Conservation (phyloP, 106 monocot genomes). For the Dendrobium huoshanense region DNA sequence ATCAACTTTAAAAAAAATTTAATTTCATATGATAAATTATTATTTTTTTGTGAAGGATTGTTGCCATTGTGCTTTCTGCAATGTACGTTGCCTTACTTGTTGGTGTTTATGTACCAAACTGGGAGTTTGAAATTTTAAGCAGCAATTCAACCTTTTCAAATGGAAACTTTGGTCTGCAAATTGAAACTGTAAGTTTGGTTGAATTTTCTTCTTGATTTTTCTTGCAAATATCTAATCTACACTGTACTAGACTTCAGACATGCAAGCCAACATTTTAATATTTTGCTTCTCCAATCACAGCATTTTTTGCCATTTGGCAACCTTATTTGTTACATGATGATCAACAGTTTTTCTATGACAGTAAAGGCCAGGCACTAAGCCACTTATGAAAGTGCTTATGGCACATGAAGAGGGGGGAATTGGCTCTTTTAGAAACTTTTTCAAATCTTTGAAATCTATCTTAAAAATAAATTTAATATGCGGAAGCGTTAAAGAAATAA, state of each 20-base stretch:
- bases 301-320: background rate
- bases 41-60: conserved; percentile 42
- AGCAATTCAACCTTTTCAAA: conserved; percentile 30
- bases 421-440: too few species aligned
- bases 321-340: background rate
- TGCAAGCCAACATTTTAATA: background rate
- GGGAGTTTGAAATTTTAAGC: conserved; percentile 62
- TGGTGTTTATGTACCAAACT: conserved; percentile 69
- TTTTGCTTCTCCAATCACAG: background rate
- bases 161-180: conserved; percentile 16
- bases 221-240: background rate
- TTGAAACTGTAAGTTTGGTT: conserved; percentile 39
- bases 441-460: too few species aligned
- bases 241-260: background rate
- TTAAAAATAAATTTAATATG: too few species aligned
- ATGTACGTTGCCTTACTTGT: conserved; percentile 60
- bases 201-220: background rate
- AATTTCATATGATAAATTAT: background rate
- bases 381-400: too few species aligned
- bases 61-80: conserved; percentile 45
- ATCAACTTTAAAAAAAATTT: background rate
- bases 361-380: background rate
- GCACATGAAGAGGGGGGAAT: too few species aligned
- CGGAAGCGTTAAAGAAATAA: too few species aligned
- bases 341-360: background rate